Evolutionary conservation across 805 yeast species (phyloP).

Genomic region (Candida tallmaniae): DNA sequence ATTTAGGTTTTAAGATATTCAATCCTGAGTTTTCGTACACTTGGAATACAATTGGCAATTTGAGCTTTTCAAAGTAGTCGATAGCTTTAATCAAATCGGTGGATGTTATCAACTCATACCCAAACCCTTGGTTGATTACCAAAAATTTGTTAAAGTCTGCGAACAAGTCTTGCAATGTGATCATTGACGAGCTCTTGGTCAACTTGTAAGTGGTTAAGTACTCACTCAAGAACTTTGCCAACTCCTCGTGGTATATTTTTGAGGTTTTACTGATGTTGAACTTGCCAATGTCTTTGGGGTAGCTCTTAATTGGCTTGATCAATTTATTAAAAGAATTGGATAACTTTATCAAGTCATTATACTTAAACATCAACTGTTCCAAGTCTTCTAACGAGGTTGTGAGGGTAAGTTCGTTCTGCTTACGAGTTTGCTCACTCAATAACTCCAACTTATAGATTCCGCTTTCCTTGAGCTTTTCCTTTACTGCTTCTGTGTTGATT

Average conservation of each 20-base stretch:
- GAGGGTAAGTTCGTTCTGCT: conserved; percentile 57
- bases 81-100: conserved; percentile 62
- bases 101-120: conserved; percentile 66
- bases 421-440: conserved; percentile 48
- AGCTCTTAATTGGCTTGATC: conserved; percentile 10
- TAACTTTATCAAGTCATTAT: conserved; percentile 62
- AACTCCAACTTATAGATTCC: conserved; percentile 74
- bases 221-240: conserved; percentile 77
- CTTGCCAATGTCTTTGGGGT: conserved; percentile 20
- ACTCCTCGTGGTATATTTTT: conserved; percentile 52
- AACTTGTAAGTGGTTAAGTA: conserved; percentile 42
- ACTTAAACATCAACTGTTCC: conserved; percentile 71
- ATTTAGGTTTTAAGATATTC: conserved; percentile 25
- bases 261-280: conserved; percentile 33
- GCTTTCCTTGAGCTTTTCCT: conserved; percentile 14
- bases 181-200: conserved; percentile 30
- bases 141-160: conserved; percentile 38
- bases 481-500: conserved; percentile 1
- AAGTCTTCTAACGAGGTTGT: conserved; percentile 71
- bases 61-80: conserved; percentile 48
- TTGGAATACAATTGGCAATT: conserved; percentile 50
- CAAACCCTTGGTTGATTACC: conserved; percentile 38
- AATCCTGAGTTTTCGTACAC: conserved; percentile 31
- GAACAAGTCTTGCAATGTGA: conserved; percentile 38
- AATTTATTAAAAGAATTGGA: conserved; percentile 39